These are phyloP conservation scores for Aegilops speltoides DNA, from an alignment of 176 grass and related monocot genomes.

Conservation along the genomic window DNA sequence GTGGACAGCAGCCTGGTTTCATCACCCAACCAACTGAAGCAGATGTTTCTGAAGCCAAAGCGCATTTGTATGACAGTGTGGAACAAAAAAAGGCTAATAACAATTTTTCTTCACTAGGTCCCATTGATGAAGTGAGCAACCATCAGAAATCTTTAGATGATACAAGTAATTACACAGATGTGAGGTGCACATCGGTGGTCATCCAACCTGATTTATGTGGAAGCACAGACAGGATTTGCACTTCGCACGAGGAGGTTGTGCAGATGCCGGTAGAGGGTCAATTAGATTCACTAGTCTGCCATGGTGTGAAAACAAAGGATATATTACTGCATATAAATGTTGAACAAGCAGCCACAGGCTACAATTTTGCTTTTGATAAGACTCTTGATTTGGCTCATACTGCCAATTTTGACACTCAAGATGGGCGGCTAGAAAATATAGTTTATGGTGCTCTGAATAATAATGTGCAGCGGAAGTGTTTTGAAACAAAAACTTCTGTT, in stretches of 20 bases:
- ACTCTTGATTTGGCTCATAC: slow-evolving; percentile 22
- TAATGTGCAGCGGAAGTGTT: slow-evolving; percentile 31
- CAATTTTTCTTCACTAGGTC: slow-evolving; percentile 23
- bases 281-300: slow-evolving; percentile 34
- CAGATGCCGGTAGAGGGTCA: slow-evolving; percentile 32
- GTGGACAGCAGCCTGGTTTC: slow-evolving; percentile 16
- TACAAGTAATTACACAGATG: not conserved
- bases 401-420: slow-evolving; percentile 36
- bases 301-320: slow-evolving; percentile 34
- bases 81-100: slow-evolving; percentile 20
- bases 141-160: slow-evolving; percentile 13
- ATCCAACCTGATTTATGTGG: slow-evolving; percentile 34
- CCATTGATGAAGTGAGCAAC: slow-evolving; percentile 26
- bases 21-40: slow-evolving; percentile 18
- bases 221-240: slow-evolving; percentile 16
- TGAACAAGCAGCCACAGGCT: slow-evolving; percentile 8
- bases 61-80: slow-evolving; percentile 23
- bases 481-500: slow-evolving; percentile 17
- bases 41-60: slow-evolving; percentile 30
- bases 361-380: slow-evolving; percentile 47
- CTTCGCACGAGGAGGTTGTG: slow-evolving; percentile 29
- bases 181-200: not conserved
- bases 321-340: slow-evolving; percentile 20
- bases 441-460: slow-evolving; percentile 57
- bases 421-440: slow-evolving; percentile 55